Conservation (phyloP, 2,329 filamentous ascomycete genomes). For the Blastomyces silverae region DNA sequence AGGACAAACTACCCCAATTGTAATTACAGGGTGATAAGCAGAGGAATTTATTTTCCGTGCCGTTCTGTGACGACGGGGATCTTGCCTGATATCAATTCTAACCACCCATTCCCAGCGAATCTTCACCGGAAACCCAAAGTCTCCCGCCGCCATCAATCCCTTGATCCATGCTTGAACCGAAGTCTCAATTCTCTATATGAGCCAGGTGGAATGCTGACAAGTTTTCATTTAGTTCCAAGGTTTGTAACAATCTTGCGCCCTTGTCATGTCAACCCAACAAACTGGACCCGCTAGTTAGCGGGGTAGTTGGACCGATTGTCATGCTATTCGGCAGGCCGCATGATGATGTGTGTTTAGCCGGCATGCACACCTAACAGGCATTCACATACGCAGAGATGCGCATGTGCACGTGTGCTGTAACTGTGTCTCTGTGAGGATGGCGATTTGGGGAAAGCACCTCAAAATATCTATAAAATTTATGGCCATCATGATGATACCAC, state of each 20-base stretch:
- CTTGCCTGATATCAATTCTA: neutral
- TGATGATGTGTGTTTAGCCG: neutral
- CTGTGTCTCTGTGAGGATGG: neutral
- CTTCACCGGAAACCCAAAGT: neutral
- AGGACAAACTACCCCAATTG: neutral
- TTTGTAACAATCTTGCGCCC: neutral
- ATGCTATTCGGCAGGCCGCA: neutral
- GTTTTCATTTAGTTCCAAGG: neutral
- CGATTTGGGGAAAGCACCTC: neutral
- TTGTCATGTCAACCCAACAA: neutral
- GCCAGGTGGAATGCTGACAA: neutral
- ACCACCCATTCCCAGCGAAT: neutral
- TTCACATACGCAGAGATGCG: neutral
- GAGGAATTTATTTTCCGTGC: neutral
- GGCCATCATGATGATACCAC: neutral
- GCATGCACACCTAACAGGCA: too few species aligned
- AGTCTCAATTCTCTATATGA: neutral
- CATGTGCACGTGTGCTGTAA: neutral
- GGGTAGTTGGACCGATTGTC: neutral
- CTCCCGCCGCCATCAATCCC: neutral
- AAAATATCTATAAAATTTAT: neutral
- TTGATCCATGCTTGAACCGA: neutral
- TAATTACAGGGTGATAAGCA: neutral
- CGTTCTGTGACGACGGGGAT: neutral
- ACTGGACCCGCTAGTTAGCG: neutral